These are phyloP conservation scores for Dothideomycetidae sp. DNA, from an alignment of 2,329 filamentous ascomycete species.

Conservation along the genomic window DNA sequence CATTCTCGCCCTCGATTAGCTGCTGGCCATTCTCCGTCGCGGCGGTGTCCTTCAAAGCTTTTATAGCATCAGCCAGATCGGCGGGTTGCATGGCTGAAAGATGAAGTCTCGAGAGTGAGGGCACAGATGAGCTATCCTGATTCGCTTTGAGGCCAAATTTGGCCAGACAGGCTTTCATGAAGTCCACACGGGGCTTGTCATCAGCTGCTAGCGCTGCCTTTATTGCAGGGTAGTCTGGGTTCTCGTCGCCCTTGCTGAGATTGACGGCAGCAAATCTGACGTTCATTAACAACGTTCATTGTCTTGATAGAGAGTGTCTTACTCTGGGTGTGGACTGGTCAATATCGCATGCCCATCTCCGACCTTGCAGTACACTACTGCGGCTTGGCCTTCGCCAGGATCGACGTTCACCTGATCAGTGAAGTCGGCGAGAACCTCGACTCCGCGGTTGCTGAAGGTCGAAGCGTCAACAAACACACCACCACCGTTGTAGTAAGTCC, in stretches of 20 bases:
- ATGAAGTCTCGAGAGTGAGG: conserved; percentile 69
- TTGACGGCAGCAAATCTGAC: conserved; percentile 69
- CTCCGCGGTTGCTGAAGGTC: conserved; percentile 44
- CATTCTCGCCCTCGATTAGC: conserved; percentile 65
- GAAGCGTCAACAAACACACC: conserved; percentile 78
- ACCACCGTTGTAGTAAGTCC: conserved; percentile 85
- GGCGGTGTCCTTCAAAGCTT: conserved; percentile 48
- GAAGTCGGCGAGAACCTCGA: conserved; percentile 75
- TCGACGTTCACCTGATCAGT: conserved; percentile 61
- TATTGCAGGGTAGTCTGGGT: conserved; percentile 56
- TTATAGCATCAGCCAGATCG: conserved; percentile 54
- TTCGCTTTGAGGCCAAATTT: conserved; percentile 75
- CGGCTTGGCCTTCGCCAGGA: conserved; percentile 57
- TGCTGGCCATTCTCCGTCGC: conserved; percentile 45
- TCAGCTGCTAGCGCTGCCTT: conserved; percentile 53
- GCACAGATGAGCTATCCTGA: conserved; percentile 52
- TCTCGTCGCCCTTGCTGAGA: conserved; percentile 48
- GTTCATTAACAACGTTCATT: conserved; percentile 4
- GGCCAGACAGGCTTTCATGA: conserved; percentile 62
- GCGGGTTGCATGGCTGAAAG: conserved; percentile 54
- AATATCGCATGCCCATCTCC: conserved; percentile 67
- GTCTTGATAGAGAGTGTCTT: conserved; percentile 21
- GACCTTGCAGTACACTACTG: conserved; percentile 69
- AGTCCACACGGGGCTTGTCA: conserved; percentile 55
- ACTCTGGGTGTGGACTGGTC: conserved; percentile 89